phyloP scores from a whole-genome alignment of 2,329 filamentous ascomycete species.

The Cladosporium sp. region DNA sequence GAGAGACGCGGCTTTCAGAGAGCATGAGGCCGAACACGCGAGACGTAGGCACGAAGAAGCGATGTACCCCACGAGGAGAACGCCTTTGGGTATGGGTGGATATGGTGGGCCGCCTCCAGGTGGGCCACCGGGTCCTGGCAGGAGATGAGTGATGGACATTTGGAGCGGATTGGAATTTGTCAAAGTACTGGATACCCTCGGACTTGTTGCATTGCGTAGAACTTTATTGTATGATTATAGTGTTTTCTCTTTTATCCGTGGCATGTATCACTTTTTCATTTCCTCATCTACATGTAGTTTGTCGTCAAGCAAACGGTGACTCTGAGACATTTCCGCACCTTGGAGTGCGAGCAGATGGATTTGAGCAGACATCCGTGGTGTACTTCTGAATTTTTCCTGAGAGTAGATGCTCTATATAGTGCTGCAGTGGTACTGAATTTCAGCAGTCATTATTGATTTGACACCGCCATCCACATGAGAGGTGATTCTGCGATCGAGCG shows the following conservation, averaged over 20 bases:
- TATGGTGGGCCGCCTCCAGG: constrained; percentile 12
- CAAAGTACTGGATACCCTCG: constrained; percentile 17
- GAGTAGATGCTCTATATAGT: background rate
- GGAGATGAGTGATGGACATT: constrained; percentile 5
- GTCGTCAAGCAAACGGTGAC: background rate
- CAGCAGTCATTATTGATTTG: background rate
- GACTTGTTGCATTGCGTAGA: constrained; percentile 15
- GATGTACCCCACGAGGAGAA: constrained; percentile 6
- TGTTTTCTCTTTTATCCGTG: background rate
- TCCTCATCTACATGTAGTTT: background rate
- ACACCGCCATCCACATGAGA: background rate
- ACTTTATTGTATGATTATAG: constrained; percentile 14
- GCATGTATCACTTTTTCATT: background rate
- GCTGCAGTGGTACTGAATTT: background rate
- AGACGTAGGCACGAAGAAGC: constrained; percentile 23
- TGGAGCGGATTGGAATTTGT: background rate
- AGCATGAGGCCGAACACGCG: constrained; percentile 23
- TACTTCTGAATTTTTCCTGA: background rate
- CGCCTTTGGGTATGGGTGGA: constrained; percentile 16
- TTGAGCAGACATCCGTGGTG: background rate
- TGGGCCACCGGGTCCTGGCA: constrained; percentile 8
- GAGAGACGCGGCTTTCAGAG: constrained; percentile 12
- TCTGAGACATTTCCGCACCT: background rate
- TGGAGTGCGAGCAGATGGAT: background rate
- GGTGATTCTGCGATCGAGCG: background rate